Evolutionary conservation across 768 basidiomycete species (phyloP).

Genomic region (Lactifluus subvellereus): DNA sequence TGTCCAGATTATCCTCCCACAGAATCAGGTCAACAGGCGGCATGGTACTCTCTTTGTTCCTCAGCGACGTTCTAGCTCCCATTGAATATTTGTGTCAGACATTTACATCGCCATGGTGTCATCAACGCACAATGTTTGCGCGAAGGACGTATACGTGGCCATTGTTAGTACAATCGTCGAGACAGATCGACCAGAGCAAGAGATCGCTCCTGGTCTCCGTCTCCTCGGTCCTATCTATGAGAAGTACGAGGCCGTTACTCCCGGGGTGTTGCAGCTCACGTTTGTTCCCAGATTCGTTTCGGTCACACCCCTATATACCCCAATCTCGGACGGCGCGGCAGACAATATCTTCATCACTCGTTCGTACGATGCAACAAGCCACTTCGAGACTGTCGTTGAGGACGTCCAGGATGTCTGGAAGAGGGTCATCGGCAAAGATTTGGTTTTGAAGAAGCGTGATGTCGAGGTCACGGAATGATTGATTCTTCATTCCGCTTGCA

Average conservation of each 20-base stretch:
- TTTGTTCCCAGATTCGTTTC: constrained; percentile 68
- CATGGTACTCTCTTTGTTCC: constrained; percentile 59
- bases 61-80: not conserved
- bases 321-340: constrained; percentile 68
- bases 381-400: constrained; percentile 98
- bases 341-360: constrained; percentile 97
- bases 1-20: constrained; percentile 96
- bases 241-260: constrained; percentile 53
- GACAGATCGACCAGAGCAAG: constrained; percentile 84
- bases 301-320: constrained; percentile 82
- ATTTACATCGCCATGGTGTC: constrained; percentile 99
- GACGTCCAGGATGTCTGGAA: constrained; percentile 97
- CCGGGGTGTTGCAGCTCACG: not conserved
- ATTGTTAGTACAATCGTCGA: constrained; percentile 99
- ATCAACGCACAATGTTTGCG: constrained; percentile 94
- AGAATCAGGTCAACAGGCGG: constrained; percentile 91
- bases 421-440: constrained; percentile 68
- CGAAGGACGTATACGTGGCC: constrained; percentile 91
- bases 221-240: constrained; percentile 90
- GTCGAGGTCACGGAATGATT: constrained; percentile 52
- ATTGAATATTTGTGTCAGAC: constrained; percentile 46
- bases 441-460: constrained; percentile 87
- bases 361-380: constrained; percentile 97
- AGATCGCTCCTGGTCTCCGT: constrained; percentile 87
- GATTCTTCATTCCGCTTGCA: constrained; percentile 18